Conservation (phyloP, 2,329 filamentous ascomycete genomes). For the Aspergillus neotritici region DNA sequence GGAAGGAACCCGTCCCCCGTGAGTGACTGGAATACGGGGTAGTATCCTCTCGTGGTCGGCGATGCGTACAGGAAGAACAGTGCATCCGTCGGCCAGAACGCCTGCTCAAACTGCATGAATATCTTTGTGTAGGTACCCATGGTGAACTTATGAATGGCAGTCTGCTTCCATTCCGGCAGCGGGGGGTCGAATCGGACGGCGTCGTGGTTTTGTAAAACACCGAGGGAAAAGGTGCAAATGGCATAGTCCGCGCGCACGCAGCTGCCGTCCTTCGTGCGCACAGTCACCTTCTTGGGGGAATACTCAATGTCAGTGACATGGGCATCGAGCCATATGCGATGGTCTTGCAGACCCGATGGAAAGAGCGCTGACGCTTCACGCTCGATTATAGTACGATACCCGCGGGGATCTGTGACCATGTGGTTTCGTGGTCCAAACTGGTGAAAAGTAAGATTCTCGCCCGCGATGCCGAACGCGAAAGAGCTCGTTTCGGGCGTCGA, state of each 20-base stretch:
- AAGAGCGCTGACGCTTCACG: conserved; percentile 56
- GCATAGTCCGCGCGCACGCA: conserved; percentile 58
- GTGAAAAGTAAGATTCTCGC: conserved; percentile 57
- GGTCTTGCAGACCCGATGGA: conserved; percentile 40
- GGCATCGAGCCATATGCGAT: conserved; percentile 54
- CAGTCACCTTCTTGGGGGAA: conserved; percentile 47
- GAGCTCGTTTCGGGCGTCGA: conserved; percentile 53
- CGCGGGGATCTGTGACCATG: conserved; percentile 56
- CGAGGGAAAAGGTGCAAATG: conserved; percentile 53
- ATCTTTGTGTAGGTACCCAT: too few relatives aligned
- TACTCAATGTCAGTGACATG: conserved; percentile 53
- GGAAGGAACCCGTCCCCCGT: conserved; percentile 53
- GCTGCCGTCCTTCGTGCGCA: conserved; percentile 49
- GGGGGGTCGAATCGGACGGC: too few relatives aligned
- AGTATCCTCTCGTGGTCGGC: conserved; percentile 46
- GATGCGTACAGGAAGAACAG: conserved; percentile 51
- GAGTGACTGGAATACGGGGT: conserved; percentile 60
- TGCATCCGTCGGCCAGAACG: conserved; percentile 56
- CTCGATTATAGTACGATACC: conserved; percentile 55
- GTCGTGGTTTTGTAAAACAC: too few relatives aligned
- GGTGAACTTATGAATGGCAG: too few relatives aligned
- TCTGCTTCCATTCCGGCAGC: too few relatives aligned
- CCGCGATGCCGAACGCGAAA: conserved; percentile 51
- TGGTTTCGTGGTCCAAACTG: conserved; percentile 59
- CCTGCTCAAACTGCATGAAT: conserved; percentile 61